Conservation (phyloP, 176 grass and related monocot genomes). For the Triticum timopheevii region DNA sequence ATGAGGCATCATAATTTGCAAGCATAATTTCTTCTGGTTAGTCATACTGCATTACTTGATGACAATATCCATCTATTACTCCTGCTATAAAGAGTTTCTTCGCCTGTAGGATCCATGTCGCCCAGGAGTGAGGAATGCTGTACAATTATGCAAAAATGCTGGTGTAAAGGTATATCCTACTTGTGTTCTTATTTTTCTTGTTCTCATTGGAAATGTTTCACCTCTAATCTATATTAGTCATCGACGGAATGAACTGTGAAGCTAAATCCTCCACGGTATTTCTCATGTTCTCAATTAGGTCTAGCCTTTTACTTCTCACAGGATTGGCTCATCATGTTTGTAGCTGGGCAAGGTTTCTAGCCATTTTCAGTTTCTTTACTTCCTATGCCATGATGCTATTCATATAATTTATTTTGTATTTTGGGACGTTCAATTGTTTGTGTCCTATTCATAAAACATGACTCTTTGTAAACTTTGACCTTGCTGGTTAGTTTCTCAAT, state of each 20-base stretch:
- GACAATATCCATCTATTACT: constrained; percentile 5
- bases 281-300: background rate
- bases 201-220: constrained; percentile 6
- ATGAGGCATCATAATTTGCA: constrained; percentile 24
- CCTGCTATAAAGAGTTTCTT: constrained; percentile 30
- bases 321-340: background rate
- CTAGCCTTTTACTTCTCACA: background rate
- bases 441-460: background rate
- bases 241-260: background rate
- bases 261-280: background rate
- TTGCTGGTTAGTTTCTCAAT: constrained; percentile 10
- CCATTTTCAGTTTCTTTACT: background rate
- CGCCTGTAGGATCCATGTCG: constrained; percentile 81
- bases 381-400: background rate
- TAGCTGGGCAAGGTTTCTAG: background rate
- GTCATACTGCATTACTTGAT: constrained; percentile 12
- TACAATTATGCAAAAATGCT: constrained; percentile 65
- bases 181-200: background rate
- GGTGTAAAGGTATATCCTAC: constrained; percentile 73
- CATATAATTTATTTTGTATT: background rate
- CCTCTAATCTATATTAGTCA: background rate
- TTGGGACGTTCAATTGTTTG: background rate
- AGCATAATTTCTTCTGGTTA: constrained; percentile 8
- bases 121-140: constrained; percentile 83
- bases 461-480: background rate